Percentiles rank a stretch among this genome's conserved stretches.
These are phyloP conservation scores for Fusarium poae DNA, from an alignment of 2,329 filamentous ascomycete species.

Conservation along the genomic window DNA sequence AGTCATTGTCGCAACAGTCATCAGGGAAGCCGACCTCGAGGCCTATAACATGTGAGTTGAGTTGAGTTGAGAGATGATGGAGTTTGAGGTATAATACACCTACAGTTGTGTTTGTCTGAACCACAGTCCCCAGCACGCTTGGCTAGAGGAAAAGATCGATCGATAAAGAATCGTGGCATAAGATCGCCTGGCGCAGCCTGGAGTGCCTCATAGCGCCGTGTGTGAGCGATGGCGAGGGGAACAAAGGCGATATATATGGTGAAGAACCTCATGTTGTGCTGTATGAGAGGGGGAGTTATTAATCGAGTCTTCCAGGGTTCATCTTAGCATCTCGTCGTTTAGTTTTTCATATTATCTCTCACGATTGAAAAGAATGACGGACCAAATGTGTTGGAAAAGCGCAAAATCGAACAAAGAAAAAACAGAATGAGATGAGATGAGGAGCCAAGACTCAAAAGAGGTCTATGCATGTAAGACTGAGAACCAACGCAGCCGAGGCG, in stretches of 20 bases:
- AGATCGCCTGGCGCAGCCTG: conserved; percentile 47
- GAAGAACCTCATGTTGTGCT: conserved; percentile 40
- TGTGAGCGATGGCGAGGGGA: conserved; percentile 28
- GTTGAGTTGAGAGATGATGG: background rate
- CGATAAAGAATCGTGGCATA: conserved; percentile 51
- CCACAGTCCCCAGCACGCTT: conserved; percentile 50
- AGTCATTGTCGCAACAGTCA: conserved; percentile 59
- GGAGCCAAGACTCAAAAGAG: conserved; percentile 29
- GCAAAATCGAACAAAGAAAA: conserved; percentile 28
- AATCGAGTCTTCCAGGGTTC: conserved; percentile 5
- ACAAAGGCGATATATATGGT: conserved; percentile 19
- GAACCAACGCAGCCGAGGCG: conserved; percentile 17
- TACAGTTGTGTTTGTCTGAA: conserved; percentile 51
- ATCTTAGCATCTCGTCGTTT: conserved; percentile 25
- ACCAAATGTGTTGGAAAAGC: background rate
- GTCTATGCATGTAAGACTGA: conserved; percentile 41
- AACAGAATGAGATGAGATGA: conserved; percentile 13
- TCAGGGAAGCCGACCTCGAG: conserved; percentile 57
- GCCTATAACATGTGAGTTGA: conserved; percentile 51
- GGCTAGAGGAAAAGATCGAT: conserved; percentile 47
- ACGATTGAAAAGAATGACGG: background rate
- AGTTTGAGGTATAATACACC: conserved; percentile 19
- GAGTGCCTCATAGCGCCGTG: conserved; percentile 41
- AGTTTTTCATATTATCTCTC: background rate
- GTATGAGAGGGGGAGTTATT: conserved; percentile 2